These are phyloP conservation scores for Trypanosoma rangeli DNA, from an alignment of 208 protist species.

Conservation along the genomic window DNA sequence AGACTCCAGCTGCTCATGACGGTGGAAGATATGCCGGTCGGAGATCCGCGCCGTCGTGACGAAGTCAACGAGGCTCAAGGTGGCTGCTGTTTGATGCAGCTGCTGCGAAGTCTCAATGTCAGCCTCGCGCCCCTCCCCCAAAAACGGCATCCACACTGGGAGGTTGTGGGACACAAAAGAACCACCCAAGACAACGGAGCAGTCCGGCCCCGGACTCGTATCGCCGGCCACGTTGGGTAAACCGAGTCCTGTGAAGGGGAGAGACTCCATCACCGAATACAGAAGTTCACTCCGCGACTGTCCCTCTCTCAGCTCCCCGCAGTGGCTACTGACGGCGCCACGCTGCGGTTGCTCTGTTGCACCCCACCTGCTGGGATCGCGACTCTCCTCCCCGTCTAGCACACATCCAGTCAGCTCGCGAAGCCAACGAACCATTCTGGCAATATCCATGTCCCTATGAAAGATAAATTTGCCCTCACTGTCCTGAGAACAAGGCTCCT, in stretches of 20 bases:
- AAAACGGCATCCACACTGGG: not conserved
- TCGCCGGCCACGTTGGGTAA: not conserved
- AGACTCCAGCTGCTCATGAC: conserved; percentile 6
- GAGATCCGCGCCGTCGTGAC: conserved; percentile 15
- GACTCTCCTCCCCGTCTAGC: not conserved
- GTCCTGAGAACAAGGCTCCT: not conserved
- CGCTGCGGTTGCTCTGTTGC: not conserved
- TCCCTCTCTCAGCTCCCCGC: not conserved
- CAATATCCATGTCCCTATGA: conserved; percentile 7
- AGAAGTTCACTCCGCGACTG: conserved; percentile 5
- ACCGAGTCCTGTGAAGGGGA: not conserved
- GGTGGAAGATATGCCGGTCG: conserved; percentile 4
- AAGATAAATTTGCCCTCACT: conserved; percentile 5
- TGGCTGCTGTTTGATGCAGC: not conserved
- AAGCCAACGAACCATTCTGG: not conserved
- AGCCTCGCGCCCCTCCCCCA: not conserved
- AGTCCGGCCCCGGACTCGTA: too few relatives aligned
- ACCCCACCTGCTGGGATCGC: not conserved
- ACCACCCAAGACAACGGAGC: not conserved
- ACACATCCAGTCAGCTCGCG: conserved; percentile 1
- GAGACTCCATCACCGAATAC: not conserved
- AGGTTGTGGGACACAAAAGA: not conserved
- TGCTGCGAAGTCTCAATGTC: not conserved
- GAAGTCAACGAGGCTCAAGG: conserved; percentile 3
- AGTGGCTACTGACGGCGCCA: not conserved